These are phyloP conservation scores for Tetracentron sinense DNA, from an alignment of 164 flowering plant species.

Conservation along the genomic window DNA sequence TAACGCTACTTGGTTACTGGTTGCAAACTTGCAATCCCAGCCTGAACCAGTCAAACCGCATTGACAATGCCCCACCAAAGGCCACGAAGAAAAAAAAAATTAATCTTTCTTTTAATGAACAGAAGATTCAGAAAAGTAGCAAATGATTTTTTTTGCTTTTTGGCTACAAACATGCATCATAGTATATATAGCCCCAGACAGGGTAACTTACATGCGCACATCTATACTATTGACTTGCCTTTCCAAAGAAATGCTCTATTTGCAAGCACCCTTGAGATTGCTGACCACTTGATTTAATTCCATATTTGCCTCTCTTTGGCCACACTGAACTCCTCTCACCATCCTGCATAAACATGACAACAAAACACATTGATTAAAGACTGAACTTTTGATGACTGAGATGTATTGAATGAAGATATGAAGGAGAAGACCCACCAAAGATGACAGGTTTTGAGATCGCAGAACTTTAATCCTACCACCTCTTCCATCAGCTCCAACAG, in stretches of 20 bases:
- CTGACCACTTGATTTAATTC: constrained; percentile 40
- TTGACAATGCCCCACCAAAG: no score
- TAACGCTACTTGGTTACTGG: no score
- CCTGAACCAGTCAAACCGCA: no score
- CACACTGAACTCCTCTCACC: constrained; percentile 24
- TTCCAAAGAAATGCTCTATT: constrained; percentile 74
- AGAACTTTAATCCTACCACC: constrained; percentile 83
- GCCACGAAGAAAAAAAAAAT: no score
- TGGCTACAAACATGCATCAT: background rate
- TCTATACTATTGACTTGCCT: constrained; percentile 22
- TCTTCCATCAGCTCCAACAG: constrained; percentile 93
- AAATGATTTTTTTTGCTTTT: no score
- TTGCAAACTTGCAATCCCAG: no score
- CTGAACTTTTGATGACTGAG: background rate
- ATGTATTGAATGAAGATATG: background rate
- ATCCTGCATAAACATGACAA: constrained; percentile 36
- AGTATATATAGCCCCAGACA: background rate
- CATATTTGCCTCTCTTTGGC: constrained; percentile 51
- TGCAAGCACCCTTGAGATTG: constrained; percentile 60
- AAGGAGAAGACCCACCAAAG: constrained; percentile 36
- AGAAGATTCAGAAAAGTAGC: no score
- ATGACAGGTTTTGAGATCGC: constrained; percentile 43
- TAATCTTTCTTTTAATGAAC: no score
- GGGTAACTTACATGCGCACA: background rate
- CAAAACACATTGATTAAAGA: background rate